Conservation (phyloP, 1,284 basidiomycete species). For the Ceratobasidium sp. region DNA sequence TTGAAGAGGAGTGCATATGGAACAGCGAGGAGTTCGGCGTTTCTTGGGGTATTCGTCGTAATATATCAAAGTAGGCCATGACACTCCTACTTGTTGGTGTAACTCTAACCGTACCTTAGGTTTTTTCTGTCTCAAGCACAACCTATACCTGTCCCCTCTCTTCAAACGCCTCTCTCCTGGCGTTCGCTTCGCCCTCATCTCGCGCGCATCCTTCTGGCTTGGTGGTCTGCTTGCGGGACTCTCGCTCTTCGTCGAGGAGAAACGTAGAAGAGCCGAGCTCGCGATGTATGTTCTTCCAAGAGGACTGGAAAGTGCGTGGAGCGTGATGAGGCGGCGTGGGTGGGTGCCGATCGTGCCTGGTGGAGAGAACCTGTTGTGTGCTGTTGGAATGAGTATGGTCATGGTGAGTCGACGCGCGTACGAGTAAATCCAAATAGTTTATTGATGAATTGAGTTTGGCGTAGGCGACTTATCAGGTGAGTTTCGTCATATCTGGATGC, state of each 20-base stretch:
- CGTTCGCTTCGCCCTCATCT: slow-evolving; percentile 61
- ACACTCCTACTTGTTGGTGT: not conserved
- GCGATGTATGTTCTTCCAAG: slow-evolving; percentile 97
- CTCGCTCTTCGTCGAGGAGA: slow-evolving; percentile 87
- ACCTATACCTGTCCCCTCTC: slow-evolving; percentile 45
- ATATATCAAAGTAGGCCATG: slow-evolving; percentile 77
- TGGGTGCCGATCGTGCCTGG: slow-evolving; percentile 70
- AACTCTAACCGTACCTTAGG: slow-evolving; percentile 54
- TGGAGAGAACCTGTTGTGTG: slow-evolving; percentile 66
- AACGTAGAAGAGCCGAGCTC: slow-evolving; percentile 77
- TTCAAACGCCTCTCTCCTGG: slow-evolving; percentile 45
- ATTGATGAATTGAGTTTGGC: slow-evolving; percentile 50
- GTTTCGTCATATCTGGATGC: not conserved
- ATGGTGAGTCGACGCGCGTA: slow-evolving; percentile 65
- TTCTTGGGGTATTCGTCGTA: slow-evolving; percentile 84
- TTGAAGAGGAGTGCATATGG: slow-evolving; percentile 71
- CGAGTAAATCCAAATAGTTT: not conserved
- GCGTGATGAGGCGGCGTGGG: slow-evolving; percentile 74
- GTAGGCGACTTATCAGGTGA: slow-evolving; percentile 62
- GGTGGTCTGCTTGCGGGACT: slow-evolving; percentile 79
- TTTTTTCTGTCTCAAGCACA: slow-evolving; percentile 71
- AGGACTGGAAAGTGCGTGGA: slow-evolving; percentile 87
- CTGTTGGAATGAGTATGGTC: slow-evolving; percentile 86
- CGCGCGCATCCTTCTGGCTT: slow-evolving; percentile 75
- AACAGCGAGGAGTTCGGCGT: slow-evolving; percentile 84